Conservation (phyloP, 129 eudicot species). For the Flaveria sonorensis region DNA sequence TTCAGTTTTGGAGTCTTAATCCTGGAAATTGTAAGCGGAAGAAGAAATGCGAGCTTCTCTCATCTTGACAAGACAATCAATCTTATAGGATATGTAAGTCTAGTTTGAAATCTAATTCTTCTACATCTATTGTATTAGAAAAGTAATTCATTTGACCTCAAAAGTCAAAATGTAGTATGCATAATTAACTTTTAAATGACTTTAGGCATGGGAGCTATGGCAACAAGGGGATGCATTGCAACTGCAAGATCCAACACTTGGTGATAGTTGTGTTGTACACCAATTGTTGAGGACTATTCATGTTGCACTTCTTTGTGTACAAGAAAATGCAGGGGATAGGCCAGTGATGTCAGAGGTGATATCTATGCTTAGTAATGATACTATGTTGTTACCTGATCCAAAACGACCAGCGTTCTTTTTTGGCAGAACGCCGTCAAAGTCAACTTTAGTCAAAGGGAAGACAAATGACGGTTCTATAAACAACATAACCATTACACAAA, state of each 20-base stretch:
- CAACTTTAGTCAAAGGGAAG: not conserved
- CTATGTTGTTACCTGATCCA: constrained; percentile 40
- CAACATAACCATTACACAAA: constrained; percentile 38
- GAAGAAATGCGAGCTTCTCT: constrained; percentile 39
- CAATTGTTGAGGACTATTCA: constrained; percentile 46
- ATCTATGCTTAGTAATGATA: constrained; percentile 42
- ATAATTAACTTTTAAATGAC: not conserved
- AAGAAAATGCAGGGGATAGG: constrained; percentile 43
- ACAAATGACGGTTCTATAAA: constrained; percentile 23
- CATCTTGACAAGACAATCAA: constrained; percentile 32
- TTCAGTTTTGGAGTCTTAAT: constrained; percentile 45
- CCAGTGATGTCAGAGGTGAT: constrained; percentile 46
- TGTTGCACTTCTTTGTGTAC: constrained; percentile 49
- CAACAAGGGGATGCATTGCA: constrained; percentile 36
- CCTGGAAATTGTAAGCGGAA: constrained; percentile 43
- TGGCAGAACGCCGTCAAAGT: not conserved
- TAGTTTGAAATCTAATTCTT: not conserved
- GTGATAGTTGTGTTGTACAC: constrained; percentile 10
- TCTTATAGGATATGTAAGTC: constrained; percentile 55
- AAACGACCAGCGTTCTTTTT: constrained; percentile 49
- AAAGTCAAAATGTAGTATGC: constrained; percentile 18
- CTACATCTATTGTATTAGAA: not conserved
- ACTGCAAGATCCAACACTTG: constrained; percentile 38
- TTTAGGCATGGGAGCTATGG: constrained; percentile 46
- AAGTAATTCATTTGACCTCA: not conserved